Conservation (phyloP, 2,329 filamentous ascomycete genomes). For the Westerdykella aurantiaca region DNA sequence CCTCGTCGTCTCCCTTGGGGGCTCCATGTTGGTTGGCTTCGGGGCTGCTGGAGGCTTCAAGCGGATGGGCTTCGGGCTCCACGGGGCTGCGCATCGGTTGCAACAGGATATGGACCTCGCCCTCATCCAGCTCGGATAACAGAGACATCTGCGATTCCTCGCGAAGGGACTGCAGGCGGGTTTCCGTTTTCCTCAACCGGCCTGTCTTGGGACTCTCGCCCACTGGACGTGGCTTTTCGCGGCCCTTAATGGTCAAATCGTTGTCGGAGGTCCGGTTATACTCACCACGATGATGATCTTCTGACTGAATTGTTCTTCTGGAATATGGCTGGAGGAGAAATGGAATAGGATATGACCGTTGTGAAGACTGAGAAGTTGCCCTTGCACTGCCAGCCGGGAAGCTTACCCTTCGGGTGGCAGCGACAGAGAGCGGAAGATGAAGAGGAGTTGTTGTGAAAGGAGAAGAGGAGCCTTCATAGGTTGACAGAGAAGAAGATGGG, state of each 20-base stretch:
- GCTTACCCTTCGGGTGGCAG: conserved; percentile 15
- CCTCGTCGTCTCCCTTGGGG: conserved; percentile 8
- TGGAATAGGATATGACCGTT: conserved; percentile 30
- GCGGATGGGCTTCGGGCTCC: conserved; percentile 10
- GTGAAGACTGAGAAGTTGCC: conserved; percentile 24
- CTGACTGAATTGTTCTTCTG: conserved; percentile 24
- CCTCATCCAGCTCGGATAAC: conserved; percentile 28
- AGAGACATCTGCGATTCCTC: conserved; percentile 30
- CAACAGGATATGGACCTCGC: conserved; percentile 36
- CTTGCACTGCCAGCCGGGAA: conserved; percentile 28
- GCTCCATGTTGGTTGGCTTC: not conserved
- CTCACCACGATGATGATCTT: conserved; percentile 50
- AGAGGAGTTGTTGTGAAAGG: conserved; percentile 41
- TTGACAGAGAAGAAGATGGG: conserved; percentile 21
- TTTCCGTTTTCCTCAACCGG: conserved; percentile 15
- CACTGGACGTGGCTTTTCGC: not conserved
- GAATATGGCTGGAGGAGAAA: conserved; percentile 24
- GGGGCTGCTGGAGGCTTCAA: not conserved
- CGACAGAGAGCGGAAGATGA: conserved; percentile 38
- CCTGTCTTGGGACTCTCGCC: conserved; percentile 17
- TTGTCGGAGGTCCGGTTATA: conserved; percentile 34
- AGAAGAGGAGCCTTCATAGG: conserved; percentile 36
- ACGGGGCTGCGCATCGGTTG: conserved; percentile 41
- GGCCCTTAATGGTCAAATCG: not conserved
- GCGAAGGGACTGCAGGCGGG: conserved; percentile 17